Evolutionary conservation across 441 rosid genomes (phyloP).

Genomic region (Rhodomyrtus psidioides): DNA sequence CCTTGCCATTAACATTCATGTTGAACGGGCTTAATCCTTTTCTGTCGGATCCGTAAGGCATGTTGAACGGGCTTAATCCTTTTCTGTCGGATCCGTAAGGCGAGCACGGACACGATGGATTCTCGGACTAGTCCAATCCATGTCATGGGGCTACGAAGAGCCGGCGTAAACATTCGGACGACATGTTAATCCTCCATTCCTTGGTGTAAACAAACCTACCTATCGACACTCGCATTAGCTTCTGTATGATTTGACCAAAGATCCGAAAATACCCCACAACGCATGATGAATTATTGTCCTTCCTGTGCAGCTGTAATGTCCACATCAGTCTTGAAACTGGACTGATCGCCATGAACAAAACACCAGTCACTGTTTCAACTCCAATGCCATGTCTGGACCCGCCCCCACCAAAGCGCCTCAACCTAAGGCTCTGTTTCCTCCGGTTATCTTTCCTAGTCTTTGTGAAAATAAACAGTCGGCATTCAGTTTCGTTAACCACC

Average conservation of each 20-base stretch:
- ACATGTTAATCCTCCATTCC: neutral
- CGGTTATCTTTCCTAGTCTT: neutral
- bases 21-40: neutral
- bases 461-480: neutral
- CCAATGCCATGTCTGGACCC: neutral
- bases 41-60: neutral
- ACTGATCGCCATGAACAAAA: neutral
- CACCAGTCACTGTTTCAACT: neutral
- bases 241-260: neutral
- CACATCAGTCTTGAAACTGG: neutral
- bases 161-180: neutral
- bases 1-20: neutral
- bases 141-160: neutral
- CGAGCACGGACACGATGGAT: neutral
- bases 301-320: neutral
- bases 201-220: neutral
- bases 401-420: neutral
- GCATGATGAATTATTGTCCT: neutral
- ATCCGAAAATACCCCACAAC: neutral
- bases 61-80: neutral
- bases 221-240: neutral
- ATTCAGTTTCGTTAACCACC: neutral
- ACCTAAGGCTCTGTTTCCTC: neutral
- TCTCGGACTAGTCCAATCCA: neutral
- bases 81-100: neutral